Evolutionary conservation across 306 rosid genomes (phyloP), one percentile per base, ranked within the genome.

Genomic region (Urtica urens): DNA sequence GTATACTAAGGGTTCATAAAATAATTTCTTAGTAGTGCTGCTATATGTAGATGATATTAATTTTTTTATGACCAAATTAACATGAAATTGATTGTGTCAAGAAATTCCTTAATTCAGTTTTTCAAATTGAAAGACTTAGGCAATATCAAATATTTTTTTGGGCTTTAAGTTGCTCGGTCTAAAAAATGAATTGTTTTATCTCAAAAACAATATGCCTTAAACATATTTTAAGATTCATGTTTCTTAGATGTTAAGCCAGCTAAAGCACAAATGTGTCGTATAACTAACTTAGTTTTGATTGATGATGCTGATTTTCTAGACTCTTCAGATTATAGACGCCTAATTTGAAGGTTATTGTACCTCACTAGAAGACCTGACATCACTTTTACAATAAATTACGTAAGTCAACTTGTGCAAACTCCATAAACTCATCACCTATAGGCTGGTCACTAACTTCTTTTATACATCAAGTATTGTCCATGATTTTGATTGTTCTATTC

Each of bases 311-410:
- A 24, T 0, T 8, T 38, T 1, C 0, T 5, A 3, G 40, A 56
- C 19, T 1, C 18, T 1, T 6, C 51, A 1, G 11, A 3, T 3
- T 56, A 56, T 42, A 1, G 41, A 1, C 7, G 51, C 2, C 29
- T 56, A 5, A 35, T 56, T 39, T 49, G 38, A 1, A 0, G 2
- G 10, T 28, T 56, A 2, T 17, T 56, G 9, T 41, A 42, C 29
- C 39, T 56, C 7, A 56, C 61, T 2, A 7, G 19, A 0, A 15
- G 51, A 12, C 61, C 50, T 1, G 51, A 56, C 22, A 42, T 56
- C n/a, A 27, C 40, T 0, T 27, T 3, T 42, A 3, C 19, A n/a
- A 51, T 56, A 7, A 7, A 17, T 29, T 0, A 4, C 6, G 12
- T 50, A 7, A 50, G 55, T n/a, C 29, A 46, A 22, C 24, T 19